Conservation (phyloP, 2,329 filamentous ascomycete genomes). For the Drechslerella coelobrocha region DNA sequence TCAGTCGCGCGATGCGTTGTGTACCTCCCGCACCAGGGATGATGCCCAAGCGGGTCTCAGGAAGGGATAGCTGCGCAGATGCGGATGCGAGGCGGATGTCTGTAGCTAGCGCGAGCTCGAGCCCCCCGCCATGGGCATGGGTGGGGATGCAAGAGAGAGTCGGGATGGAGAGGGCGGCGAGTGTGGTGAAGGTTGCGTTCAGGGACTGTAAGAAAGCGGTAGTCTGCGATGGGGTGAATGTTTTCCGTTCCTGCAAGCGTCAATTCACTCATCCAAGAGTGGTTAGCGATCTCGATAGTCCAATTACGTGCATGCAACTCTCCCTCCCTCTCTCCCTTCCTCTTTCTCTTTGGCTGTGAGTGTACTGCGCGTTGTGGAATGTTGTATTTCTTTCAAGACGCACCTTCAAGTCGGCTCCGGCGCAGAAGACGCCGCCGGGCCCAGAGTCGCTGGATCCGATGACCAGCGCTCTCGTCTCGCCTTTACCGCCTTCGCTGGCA, state of each 20-base stretch:
- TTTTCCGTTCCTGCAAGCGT: slow-evolving; percentile 50
- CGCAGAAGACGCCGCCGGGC: slow-evolving; percentile 73
- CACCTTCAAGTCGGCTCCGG: slow-evolving; percentile 85
- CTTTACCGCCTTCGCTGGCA: slow-evolving; percentile 65
- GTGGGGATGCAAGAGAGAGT: slow-evolving; percentile 88
- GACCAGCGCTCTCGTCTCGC: slow-evolving; percentile 76
- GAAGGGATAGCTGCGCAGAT: slow-evolving; percentile 78
- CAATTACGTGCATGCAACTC: too few species aligned
- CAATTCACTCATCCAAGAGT: not conserved
- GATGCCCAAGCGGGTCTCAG: slow-evolving; percentile 91
- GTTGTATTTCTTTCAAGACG: slow-evolving; percentile 7
- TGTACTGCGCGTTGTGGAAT: slow-evolving; percentile 8
- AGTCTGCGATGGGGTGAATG: slow-evolving; percentile 66
- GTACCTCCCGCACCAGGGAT: slow-evolving; percentile 94
- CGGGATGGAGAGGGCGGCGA: slow-evolving; percentile 80
- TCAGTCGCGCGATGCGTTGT: slow-evolving; percentile 79
- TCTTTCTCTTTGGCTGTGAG: too few species aligned
- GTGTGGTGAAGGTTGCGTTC: slow-evolving; percentile 74
- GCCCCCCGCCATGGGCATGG: slow-evolving; percentile 85
- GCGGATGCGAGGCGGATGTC: slow-evolving; percentile 87
- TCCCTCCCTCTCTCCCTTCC: too few species aligned
- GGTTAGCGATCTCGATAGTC: too few species aligned
- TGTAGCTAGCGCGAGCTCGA: slow-evolving; percentile 89
- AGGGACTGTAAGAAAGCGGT: slow-evolving; percentile 77
- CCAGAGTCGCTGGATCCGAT: slow-evolving; percentile 78